phyloP scores from a whole-genome alignment of 2,329 filamentous ascomycete genomes.

The Sclerotinia spermophila region DNA sequence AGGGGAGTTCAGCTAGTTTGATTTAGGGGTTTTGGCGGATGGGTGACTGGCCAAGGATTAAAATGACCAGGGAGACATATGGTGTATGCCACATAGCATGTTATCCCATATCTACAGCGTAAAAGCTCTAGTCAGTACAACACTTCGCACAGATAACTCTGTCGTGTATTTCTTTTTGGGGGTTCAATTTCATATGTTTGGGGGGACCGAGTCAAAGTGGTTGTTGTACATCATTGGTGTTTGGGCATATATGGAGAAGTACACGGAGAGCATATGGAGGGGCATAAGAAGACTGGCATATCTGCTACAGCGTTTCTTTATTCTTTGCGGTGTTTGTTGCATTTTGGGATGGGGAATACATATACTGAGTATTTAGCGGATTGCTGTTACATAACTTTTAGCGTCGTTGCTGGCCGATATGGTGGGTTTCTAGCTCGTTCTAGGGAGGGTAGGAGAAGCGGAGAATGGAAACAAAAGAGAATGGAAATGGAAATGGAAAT shows the following conservation, averaged over 20 bases:
- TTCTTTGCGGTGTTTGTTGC: neutral
- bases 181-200: constrained; percentile 3
- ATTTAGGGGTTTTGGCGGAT: neutral
- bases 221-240: neutral
- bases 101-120: constrained; percentile 7
- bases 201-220: too few relatives aligned
- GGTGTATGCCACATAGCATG: neutral
- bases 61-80: neutral
- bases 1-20: neutral
- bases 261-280: neutral
- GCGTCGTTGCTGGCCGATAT: neutral
- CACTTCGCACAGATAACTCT: neutral
- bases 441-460: neutral
- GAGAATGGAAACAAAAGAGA: neutral
- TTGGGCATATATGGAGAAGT: neutral
- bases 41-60: neutral
- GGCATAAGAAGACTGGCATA: neutral
- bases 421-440: neutral
- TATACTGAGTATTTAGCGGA: neutral
- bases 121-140: constrained; percentile 3
- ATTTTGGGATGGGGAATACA: neutral
- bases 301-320: constrained; percentile 1
- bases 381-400: neutral
- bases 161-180: neutral
- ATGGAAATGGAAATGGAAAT: neutral